Conservation (phyloP, 768 basidiomycete genomes). For the Suillus plorans region DNA sequence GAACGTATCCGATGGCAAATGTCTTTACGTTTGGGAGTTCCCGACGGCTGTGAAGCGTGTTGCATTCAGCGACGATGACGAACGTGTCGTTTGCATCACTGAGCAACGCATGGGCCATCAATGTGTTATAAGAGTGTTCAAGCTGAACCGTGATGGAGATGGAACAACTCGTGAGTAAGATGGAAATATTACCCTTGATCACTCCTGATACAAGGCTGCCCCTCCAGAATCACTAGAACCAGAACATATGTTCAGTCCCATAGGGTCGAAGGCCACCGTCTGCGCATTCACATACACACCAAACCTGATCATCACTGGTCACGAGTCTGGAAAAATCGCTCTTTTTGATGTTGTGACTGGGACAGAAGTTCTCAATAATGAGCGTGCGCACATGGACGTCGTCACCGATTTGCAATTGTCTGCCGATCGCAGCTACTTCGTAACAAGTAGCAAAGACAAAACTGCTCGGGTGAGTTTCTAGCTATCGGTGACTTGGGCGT, state of each 20-base stretch:
- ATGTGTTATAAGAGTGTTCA: conserved; percentile 88
- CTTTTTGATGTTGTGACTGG: conserved; percentile 88
- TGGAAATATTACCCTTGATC: not conserved
- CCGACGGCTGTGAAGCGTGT: conserved; percentile 97
- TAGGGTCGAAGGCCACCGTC: conserved; percentile 96
- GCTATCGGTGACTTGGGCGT: not conserved
- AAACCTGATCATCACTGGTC: conserved; percentile 85
- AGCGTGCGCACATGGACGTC: conserved; percentile 81
- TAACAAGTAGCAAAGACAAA: conserved; percentile 97
- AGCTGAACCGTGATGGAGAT: conserved; percentile 81
- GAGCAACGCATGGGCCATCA: conserved; percentile 96
- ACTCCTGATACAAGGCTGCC: conserved; percentile 5
- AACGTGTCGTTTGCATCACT: conserved; percentile 86
- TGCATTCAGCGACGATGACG: conserved; percentile 83
- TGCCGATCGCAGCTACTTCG: conserved; percentile 89
- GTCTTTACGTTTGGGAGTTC: conserved; percentile 95
- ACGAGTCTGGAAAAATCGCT: conserved; percentile 94
- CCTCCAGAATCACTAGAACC: conserved; percentile 74
- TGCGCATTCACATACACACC: conserved; percentile 85
- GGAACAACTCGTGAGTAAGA: conserved; percentile 70
- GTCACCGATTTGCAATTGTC: conserved; percentile 94
- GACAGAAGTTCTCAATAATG: conserved; percentile 79
- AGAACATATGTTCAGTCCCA: conserved; percentile 74
- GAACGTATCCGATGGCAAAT: conserved; percentile 87
- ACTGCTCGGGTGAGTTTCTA: conserved; percentile 67